Percentiles rank a stretch among this genome's conserved stretches.
Evolutionary conservation across 257 asterid species (phyloP).

Genomic region (Misopates orontium): DNA sequence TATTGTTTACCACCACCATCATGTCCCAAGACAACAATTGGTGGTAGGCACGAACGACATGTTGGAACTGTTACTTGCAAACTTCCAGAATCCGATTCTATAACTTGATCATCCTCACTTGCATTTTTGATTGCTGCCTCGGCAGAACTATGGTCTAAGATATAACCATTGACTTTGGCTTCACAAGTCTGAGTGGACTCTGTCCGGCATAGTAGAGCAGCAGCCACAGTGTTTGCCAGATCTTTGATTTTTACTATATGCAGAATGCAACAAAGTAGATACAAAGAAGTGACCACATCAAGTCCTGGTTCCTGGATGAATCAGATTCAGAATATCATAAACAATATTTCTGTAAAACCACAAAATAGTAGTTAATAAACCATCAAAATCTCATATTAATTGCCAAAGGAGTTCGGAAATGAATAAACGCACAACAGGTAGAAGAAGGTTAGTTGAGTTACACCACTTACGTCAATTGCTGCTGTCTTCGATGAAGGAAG

Average conservation of each 20-base stretch:
- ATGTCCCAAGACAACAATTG: no score
- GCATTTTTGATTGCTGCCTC: conserved; percentile 39
- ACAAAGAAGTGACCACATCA: conserved; percentile 74
- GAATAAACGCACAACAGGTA: neutral
- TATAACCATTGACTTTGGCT: conserved; percentile 64
- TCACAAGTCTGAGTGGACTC: conserved; percentile 49
- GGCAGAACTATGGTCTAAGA: conserved; percentile 39
- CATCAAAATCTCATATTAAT: conserved; percentile 20
- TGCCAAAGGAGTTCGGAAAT: conserved; percentile 10
- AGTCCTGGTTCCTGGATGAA: conserved; percentile 80
- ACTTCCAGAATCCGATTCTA: conserved; percentile 26
- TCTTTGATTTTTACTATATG: conserved; percentile 96
- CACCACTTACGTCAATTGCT: conserved; percentile 48
- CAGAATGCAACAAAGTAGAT: conserved; percentile 94
- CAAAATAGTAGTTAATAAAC: conserved; percentile 20
- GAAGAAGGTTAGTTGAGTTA: no score
- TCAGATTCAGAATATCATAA: conserved; percentile 37
- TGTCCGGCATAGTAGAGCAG: conserved; percentile 72
- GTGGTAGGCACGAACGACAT: no score
- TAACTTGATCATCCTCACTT: conserved; percentile 28
- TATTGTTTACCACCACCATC: no score
- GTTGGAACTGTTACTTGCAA: no score
- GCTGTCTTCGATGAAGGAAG: conserved; percentile 81
- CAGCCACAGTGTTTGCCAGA: conserved; percentile 87
- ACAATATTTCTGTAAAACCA: no score